phyloP scores from a whole-genome alignment of 2,329 filamentous ascomycete genomes.

The Chaetomium globosum region DNA sequence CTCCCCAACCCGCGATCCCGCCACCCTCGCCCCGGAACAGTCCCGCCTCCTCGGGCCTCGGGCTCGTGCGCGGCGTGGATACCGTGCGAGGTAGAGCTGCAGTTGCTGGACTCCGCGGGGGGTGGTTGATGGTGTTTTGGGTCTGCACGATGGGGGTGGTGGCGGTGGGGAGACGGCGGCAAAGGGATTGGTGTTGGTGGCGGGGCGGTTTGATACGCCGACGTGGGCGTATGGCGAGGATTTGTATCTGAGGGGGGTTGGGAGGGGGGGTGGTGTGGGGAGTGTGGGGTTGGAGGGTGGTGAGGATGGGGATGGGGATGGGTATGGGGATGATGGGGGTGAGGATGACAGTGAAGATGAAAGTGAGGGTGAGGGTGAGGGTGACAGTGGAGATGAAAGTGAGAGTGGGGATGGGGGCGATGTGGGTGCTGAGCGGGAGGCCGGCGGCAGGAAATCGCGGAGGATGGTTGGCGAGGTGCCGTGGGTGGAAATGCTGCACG shows the following conservation, averaged over 20 bases:
- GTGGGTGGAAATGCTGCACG: slow-evolving; percentile 62
- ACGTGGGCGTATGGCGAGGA: slow-evolving; percentile 72
- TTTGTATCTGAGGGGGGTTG: slow-evolving; percentile 46
- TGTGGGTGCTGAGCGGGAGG: slow-evolving; percentile 37
- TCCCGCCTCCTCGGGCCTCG: slow-evolving; percentile 66
- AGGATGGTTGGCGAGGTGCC: slow-evolving; percentile 22
- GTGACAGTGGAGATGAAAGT: slow-evolving; percentile 8
- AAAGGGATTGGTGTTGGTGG: slow-evolving; percentile 62
- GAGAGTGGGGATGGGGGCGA: slow-evolving; percentile 2
- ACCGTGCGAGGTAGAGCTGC: slow-evolving; percentile 53
- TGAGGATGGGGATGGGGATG: slow-evolving; percentile 26
- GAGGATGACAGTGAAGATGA: background rate
- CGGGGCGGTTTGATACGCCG: slow-evolving; percentile 69
- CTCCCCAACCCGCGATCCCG: slow-evolving; percentile 58
- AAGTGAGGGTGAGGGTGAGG: slow-evolving; percentile 36
- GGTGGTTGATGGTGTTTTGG: slow-evolving; percentile 33
- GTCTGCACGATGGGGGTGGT: background rate
- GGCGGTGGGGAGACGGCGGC: slow-evolving; percentile 37
- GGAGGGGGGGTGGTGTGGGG: background rate
- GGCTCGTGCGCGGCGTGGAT: slow-evolving; percentile 72
- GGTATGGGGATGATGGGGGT: background rate
- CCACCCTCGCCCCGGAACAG: slow-evolving; percentile 60
- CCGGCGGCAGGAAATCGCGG: slow-evolving; percentile 31
- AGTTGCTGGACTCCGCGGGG: slow-evolving; percentile 64
- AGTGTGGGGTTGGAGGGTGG: background rate